Evolutionary conservation across 2,329 filamentous ascomycete genomes (phyloP).

Genomic region (Anisogramma anomala): DNA sequence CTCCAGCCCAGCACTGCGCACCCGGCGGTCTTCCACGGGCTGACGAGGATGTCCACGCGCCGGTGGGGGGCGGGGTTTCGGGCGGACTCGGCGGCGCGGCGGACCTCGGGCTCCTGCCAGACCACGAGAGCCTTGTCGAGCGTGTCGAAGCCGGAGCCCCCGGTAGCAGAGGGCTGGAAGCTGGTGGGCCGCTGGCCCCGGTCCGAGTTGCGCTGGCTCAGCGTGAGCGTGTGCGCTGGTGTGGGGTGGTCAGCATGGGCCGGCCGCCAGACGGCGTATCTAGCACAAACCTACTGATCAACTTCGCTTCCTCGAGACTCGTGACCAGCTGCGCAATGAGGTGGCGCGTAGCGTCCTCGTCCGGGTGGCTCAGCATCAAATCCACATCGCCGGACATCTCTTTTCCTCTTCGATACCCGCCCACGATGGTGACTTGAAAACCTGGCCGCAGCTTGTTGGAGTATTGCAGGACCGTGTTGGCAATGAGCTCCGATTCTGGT

Average conservation of each 20-base stretch:
- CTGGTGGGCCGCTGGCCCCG: conserved; percentile 52
- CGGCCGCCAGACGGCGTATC: not conserved
- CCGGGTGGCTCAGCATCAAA: conserved; percentile 67
- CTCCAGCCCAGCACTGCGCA: conserved; percentile 85
- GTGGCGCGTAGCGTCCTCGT: conserved; percentile 54
- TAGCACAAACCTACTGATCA: conserved; percentile 42
- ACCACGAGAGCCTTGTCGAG: conserved; percentile 88
- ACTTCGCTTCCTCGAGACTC: conserved; percentile 54
- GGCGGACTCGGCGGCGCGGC: conserved; percentile 25
- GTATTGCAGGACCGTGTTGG: conserved; percentile 48
- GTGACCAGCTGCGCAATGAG: conserved; percentile 62
- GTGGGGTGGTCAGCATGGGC: not conserved
- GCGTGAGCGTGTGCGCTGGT: not conserved
- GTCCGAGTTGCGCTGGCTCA: conserved; percentile 59
- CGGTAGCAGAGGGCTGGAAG: conserved; percentile 31
- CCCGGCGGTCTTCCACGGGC: conserved; percentile 77
- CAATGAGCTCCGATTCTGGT: conserved; percentile 60
- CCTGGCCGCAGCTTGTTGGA: conserved; percentile 50
- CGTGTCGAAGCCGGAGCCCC: conserved; percentile 64
- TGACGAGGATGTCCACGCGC: conserved; percentile 83
- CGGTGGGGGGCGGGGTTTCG: conserved; percentile 67
- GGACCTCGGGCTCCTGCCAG: conserved; percentile 62
- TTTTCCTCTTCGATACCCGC: conserved; percentile 75
- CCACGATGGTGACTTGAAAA: conserved; percentile 53
- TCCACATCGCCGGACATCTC: conserved; percentile 69